Evolutionary conservation across 768 basidiomycete genomes (phyloP), one percentile per base, ranked within the genome.

Genomic region (Phylloporus sp.): DNA sequence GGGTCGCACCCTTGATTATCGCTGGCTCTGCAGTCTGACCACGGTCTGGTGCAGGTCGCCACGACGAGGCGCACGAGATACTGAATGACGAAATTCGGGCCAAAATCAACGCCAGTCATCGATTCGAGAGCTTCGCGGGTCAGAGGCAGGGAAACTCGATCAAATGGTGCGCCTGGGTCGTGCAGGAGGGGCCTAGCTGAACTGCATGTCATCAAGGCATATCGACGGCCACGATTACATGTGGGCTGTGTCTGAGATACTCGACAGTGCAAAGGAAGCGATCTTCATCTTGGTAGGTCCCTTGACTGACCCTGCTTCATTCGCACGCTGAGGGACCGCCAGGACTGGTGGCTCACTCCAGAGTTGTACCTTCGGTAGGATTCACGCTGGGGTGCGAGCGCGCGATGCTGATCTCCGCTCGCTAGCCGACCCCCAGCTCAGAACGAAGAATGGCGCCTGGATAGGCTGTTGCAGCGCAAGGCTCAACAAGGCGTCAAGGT

Each of bases 181-280:
- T 14, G 18, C 9, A n/a, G 22, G 32, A 21, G 13, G 18, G 23
- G 13, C n/a, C n/a, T n/a, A n/a, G n/a, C 49, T 52, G 22, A 54
- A 5, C 3, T 18, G n/a, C 21, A 23, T 27, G 15, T 18, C 23
- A 37, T 24, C 31, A 29, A 81, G 85, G 84, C 91, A 93, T 61
- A 77, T 95, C 38, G 94, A 95, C 57, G 95, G 95, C 0, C 90
- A 96, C 47, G 94, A 98, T 69, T 98, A 95, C 65, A 88, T 97
- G 78, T 97, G 86, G 79, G 94, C 95, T 0, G 63, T 96, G 28
- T 90, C 90, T 2, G 91, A 95, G 68, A 74, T 94, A 67, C 74
- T 97, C n/a, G 86, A 88, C 38, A 78, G 70, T 27, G 89, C 90
- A 3, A 77, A 76, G 48, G 87, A 95, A 59, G 80, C 68, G 24